Percentiles rank a stretch among this genome's conserved stretches.
phyloP scores from a whole-genome alignment of 1,284 basidiomycete species.

The Coniferiporia sulphurascens region DNA sequence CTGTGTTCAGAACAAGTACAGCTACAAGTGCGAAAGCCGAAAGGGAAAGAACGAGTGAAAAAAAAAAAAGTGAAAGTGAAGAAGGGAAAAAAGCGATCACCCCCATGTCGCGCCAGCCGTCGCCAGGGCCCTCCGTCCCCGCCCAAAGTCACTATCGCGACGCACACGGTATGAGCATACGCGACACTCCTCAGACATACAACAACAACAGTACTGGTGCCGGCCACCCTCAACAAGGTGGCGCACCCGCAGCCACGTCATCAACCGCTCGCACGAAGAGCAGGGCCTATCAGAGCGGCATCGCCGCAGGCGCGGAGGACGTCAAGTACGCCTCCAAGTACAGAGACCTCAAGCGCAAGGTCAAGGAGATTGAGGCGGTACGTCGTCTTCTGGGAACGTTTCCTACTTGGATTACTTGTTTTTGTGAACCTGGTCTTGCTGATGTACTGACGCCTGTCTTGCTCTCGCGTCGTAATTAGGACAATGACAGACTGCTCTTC shows the following conservation, averaged over 20 bases:
- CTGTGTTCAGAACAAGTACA: background rate
- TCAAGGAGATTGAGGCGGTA: constrained; percentile 82
- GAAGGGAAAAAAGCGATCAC: background rate
- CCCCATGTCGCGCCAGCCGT: constrained; percentile 52
- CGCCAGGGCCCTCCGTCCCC: constrained; percentile 41
- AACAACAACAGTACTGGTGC: no score
- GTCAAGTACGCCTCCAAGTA: constrained; percentile 87
- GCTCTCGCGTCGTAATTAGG: constrained; percentile 40
- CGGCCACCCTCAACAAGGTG: background rate
- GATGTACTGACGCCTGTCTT: constrained; percentile 10
- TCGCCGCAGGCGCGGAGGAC: constrained; percentile 79
- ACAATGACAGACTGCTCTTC: constrained; percentile 84
- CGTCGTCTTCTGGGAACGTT: constrained; percentile 26
- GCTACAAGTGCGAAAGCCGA: background rate
- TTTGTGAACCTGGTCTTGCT: no score
- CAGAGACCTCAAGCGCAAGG: constrained; percentile 85
- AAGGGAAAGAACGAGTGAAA: background rate
- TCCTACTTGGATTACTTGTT: no score
- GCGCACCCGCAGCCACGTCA: constrained; percentile 6
- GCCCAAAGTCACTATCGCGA: constrained; percentile 24
- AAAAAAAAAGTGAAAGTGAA: background rate
- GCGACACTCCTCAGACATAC: background rate
- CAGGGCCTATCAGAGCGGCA: constrained; percentile 51
- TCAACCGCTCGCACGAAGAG: constrained; percentile 33
- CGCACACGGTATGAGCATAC: background rate